phyloP scores from a whole-genome alignment of 768 basidiomycete genomes.

The Roridomyces roridus region DNA sequence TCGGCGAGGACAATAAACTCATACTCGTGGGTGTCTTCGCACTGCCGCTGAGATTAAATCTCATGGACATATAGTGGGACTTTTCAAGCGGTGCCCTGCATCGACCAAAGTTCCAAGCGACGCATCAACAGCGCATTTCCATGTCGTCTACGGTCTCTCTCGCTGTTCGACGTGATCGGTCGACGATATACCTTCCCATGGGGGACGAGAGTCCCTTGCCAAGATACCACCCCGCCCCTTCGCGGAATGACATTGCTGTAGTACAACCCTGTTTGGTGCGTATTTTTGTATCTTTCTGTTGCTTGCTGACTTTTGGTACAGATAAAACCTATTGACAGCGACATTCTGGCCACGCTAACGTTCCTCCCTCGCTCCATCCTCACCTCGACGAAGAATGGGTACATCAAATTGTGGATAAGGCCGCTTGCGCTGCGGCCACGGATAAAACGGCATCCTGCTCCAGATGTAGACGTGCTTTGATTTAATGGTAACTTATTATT shows the following conservation, averaged over 20 bases:
- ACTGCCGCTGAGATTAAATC: slow-evolving; percentile 17
- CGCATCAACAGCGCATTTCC: slow-evolving; percentile 77
- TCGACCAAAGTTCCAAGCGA: slow-evolving; percentile 76
- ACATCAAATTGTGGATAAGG: slow-evolving; percentile 85
- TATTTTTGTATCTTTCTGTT: slow-evolving; percentile 18
- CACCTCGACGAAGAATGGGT: slow-evolving; percentile 78
- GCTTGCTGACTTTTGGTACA: slow-evolving; percentile 33
- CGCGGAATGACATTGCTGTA: slow-evolving; percentile 86
- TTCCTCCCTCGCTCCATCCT: slow-evolving; percentile 83
- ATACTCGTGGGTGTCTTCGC: slow-evolving; percentile 66
- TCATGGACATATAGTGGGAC: slow-evolving; percentile 72
- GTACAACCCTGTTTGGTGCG: slow-evolving; percentile 89
- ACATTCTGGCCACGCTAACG: slow-evolving; percentile 73
- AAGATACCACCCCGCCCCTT: slow-evolving; percentile 87
- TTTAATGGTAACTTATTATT: slow-evolving; percentile 12
- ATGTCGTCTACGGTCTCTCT: slow-evolving; percentile 83
- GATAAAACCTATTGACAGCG: slow-evolving; percentile 84
- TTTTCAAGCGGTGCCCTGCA: slow-evolving; percentile 92
- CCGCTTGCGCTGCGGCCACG: slow-evolving; percentile 62
- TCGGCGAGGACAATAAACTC: slow-evolving; percentile 96
- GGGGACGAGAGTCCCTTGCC: slow-evolving; percentile 48
- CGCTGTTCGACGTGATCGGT: slow-evolving; percentile 67
- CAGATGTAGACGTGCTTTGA: slow-evolving; percentile 19
- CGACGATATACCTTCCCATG: slow-evolving; percentile 61
- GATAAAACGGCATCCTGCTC: slow-evolving; percentile 20